phyloP scores from a whole-genome alignment of 805 yeast species.

The Starmerella bombicola region DNA sequence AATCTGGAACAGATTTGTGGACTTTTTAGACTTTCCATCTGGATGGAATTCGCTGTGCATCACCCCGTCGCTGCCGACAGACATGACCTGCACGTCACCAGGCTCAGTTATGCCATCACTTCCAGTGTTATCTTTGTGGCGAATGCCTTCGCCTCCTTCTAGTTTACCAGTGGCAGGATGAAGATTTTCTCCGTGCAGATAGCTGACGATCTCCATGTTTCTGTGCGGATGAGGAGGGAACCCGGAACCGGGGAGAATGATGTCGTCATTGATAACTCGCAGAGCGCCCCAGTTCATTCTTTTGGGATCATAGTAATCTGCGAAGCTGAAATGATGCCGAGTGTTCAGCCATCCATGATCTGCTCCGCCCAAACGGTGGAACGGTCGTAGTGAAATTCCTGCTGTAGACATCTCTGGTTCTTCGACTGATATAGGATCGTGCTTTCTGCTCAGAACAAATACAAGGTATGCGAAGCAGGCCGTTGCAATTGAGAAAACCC shows the following conservation, averaged over 20 bases:
- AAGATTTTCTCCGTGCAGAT: slow-evolving; percentile 7
- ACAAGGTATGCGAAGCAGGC: not conserved
- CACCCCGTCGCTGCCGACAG: slow-evolving; percentile 18
- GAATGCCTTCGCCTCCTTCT: slow-evolving; percentile 17
- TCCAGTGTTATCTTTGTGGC: slow-evolving; percentile 18
- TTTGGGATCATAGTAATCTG: slow-evolving; percentile 16
- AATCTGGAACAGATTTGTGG: slow-evolving; percentile 13
- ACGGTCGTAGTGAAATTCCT: slow-evolving; percentile 13
- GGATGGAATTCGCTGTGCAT: slow-evolving; percentile 18
- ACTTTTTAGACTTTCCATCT: not conserved
- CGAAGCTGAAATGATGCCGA: slow-evolving; percentile 17
- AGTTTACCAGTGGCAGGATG: slow-evolving; percentile 13
- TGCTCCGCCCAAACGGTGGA: slow-evolving; percentile 14
- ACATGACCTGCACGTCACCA: slow-evolving; percentile 20
- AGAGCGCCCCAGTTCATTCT: slow-evolving; percentile 21
- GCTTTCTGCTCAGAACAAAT: not conserved
- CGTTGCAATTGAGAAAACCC: not conserved
- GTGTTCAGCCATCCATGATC: slow-evolving; percentile 19
- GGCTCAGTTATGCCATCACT: slow-evolving; percentile 15
- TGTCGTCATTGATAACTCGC: slow-evolving; percentile 18
- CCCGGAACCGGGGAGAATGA: slow-evolving; percentile 13
- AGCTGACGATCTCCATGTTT: slow-evolving; percentile 17
- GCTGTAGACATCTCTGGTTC: slow-evolving; percentile 5
- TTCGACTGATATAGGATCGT: too few relatives aligned
- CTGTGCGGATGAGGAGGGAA: slow-evolving; percentile 21